phyloP scores from a whole-genome alignment of 768 basidiomycete genomes.

The Glaciozyma martinii region DNA sequence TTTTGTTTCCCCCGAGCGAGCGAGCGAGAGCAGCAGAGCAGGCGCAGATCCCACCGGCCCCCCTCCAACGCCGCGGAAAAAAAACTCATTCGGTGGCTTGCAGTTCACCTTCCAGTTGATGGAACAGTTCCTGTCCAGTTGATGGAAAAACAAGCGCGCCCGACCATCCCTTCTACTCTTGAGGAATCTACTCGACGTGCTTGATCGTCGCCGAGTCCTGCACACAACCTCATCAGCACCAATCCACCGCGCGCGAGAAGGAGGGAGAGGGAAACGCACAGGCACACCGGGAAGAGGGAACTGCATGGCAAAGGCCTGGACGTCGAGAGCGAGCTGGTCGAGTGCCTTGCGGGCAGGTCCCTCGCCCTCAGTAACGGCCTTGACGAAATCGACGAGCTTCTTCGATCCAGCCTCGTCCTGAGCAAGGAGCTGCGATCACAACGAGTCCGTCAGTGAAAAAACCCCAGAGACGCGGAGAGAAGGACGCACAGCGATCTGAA shows the following conservation, averaged over 20 bases:
- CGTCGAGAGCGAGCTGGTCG: conserved; percentile 64
- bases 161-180: no score
- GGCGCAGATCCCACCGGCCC: no score
- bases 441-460: not conserved
- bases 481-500: conserved; percentile 60
- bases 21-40: no score
- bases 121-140: no score
- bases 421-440: conserved; percentile 47
- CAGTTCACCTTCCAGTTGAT: no score
- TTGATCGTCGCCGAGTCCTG: conserved; percentile 11
- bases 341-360: conserved; percentile 63
- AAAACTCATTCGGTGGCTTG: no score
- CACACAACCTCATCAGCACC: not conserved
- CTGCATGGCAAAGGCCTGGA: conserved; percentile 64
- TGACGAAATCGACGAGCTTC: conserved; percentile 91
- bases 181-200: not conserved
- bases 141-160: no score
- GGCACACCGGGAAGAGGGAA: conserved; percentile 89
- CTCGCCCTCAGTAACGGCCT: conserved; percentile 57
- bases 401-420: conserved; percentile 94
- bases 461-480: not conserved
- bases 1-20: no score
- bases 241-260: not conserved
- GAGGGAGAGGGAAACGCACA: conserved; percentile 35
- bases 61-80: no score